Evolutionary conservation across 78 protist species (phyloP), one percentile per base, ranked within the genome.

Genomic region (Fonticula alba): DNA sequence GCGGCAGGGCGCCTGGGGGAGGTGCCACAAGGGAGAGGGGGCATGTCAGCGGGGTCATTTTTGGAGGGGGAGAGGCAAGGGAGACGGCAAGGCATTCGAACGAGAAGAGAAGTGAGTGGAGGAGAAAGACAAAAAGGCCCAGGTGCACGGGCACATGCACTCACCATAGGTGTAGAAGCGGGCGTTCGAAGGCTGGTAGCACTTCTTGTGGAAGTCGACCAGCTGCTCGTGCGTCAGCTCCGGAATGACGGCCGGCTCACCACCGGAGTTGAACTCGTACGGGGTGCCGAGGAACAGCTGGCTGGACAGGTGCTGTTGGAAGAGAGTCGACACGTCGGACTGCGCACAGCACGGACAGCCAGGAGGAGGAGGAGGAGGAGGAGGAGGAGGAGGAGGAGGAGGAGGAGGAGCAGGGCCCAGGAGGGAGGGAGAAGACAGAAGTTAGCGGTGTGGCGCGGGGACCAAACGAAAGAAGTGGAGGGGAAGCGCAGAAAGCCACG

Each of bases 161-260:
- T 59, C 66, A 19, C 85, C 85, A 36, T 80, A 80, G 31, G 85
- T 58, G 51, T 50, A n/a, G 58, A 69, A 33, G 43, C 3, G 46
- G 10, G 78, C 41, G 58, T 85, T 80, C 31, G 80, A 51, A 3
- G 82, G 78, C 32, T 10, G 35, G 57, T 77, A 77, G 66, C 63
- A 13, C 27, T 5, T 10, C 29, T 6, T n/a, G 62, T 75, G 76
- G 69, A 41, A 62, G 24, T 3, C 82, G 4, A 15, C 29, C 61
- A 87, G 72, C 13, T 74, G 67, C 37, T 75, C 76, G 65, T 77
- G 66, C 27, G 80, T 78, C 43, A 87, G 63, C 24, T 33, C 46
- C 36, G 78, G 72, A 19, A 87, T 81, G 43, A 27, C 69, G 1
- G 20, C 55, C 26, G 94, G 94, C 36, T 79, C 82, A 31, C 94